These are phyloP conservation scores for Aspergillus haitiensis DNA, from an alignment of 495 filamentous ascomycete species.

Conservation along the genomic window DNA sequence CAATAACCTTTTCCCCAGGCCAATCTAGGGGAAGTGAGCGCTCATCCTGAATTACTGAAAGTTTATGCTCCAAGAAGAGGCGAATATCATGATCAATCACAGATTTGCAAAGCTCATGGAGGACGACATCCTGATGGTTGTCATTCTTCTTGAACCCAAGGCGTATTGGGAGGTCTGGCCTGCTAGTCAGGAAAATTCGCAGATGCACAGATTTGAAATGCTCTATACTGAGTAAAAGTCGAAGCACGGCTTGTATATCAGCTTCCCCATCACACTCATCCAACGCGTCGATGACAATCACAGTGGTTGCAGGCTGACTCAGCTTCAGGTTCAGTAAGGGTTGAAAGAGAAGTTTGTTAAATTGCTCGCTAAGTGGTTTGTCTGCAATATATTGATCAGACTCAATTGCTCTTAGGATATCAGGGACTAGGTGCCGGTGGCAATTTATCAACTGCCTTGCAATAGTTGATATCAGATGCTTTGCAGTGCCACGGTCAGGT, in stretches of 20 bases:
- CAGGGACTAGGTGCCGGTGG: conserved; percentile 24
- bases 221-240: not conserved
- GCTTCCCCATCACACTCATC: conserved; percentile 6
- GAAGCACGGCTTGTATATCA: not conserved
- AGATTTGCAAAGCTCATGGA: not conserved
- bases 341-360: conserved; percentile 44
- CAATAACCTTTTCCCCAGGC: conserved; percentile 33
- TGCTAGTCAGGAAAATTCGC: conserved; percentile 11
- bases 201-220: not conserved
- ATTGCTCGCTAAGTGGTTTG: conserved; percentile 45
- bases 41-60: not conserved
- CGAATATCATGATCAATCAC: not conserved
- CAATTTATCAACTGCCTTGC: conserved; percentile 36
- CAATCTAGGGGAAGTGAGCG: conserved; percentile 24
- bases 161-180: not conserved
- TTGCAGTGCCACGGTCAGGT: conserved; percentile 38
- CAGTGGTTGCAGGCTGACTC: not conserved
- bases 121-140: not conserved
- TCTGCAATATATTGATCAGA: conserved; percentile 30
- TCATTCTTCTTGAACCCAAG: not conserved
- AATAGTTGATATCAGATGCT: conserved; percentile 45
- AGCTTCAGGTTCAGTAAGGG: conserved; percentile 26
- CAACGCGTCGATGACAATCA: conserved; percentile 10
- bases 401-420: conserved; percentile 38
- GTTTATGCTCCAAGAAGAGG: not conserved